Evolutionary conservation across 768 basidiomycete genomes (phyloP).

Genomic region (Termitomyces bulborhizus): DNA sequence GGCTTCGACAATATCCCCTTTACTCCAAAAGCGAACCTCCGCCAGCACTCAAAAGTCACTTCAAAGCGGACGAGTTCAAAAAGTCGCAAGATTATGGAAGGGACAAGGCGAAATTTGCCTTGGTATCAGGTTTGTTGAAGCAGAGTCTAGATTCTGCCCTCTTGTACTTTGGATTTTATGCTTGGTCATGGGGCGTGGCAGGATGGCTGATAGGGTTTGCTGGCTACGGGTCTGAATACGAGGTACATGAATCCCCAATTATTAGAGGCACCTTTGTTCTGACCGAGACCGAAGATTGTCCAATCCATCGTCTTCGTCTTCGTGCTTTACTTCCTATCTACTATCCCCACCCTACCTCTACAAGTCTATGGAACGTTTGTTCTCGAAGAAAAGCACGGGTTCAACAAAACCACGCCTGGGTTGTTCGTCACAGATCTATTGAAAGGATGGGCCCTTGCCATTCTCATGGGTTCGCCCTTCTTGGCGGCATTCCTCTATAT

Average conservation of each 20-base stretch:
- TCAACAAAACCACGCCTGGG: constrained; percentile 85
- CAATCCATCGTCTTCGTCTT: constrained; percentile 80
- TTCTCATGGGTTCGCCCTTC: constrained; percentile 78
- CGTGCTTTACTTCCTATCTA: constrained; percentile 58
- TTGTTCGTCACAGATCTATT: constrained; percentile 76
- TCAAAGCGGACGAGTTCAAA: constrained; percentile 64
- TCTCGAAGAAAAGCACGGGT: constrained; percentile 91
- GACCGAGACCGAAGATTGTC: constrained; percentile 47
- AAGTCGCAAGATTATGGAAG: constrained; percentile 91
- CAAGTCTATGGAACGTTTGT: constrained; percentile 87
- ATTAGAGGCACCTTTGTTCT: background rate
- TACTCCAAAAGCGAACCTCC: constrained; percentile 77
- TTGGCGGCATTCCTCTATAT: constrained; percentile 82
- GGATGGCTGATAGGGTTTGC: constrained; percentile 42
- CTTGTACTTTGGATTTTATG: constrained; percentile 73
- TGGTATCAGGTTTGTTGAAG: constrained; percentile 69
- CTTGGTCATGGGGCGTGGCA: constrained; percentile 73
- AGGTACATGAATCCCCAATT: constrained; percentile 43
- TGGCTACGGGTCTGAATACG: constrained; percentile 67
- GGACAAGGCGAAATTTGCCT: constrained; percentile 81
- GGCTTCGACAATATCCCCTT: constrained; percentile 77
- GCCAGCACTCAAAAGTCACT: constrained; percentile 58
- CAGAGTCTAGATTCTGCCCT: constrained; percentile 65
- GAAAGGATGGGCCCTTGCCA: constrained; percentile 71
- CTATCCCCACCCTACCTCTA: constrained; percentile 68